These are phyloP conservation scores for Ampelomyces quisqualis DNA, from an alignment of 2,329 filamentous ascomycete species.

Conservation along the genomic window DNA sequence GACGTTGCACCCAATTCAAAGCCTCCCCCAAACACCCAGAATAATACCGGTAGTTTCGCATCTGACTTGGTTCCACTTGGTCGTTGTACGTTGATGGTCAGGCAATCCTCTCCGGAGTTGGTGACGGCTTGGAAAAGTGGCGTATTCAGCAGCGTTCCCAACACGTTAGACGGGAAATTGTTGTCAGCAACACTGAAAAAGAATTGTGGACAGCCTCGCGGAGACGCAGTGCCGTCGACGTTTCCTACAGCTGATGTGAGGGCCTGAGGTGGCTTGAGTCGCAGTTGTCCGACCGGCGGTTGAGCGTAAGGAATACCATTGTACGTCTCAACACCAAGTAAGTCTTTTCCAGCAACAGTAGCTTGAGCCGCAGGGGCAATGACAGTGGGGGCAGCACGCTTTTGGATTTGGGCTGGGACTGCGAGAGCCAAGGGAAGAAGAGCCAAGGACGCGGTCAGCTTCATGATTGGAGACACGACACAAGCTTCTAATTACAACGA, in stretches of 20 bases:
- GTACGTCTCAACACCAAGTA: constrained; percentile 63
- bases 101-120: constrained; percentile 47
- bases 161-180: constrained; percentile 39
- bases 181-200: constrained; percentile 54
- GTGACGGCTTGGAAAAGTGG: constrained; percentile 43
- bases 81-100: constrained; percentile 48
- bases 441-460: constrained; percentile 21
- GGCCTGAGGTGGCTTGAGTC: constrained; percentile 67
- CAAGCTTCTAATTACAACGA: not conserved
- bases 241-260: constrained; percentile 60
- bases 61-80: constrained; percentile 41
- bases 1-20: constrained; percentile 43
- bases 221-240: constrained; percentile 59
- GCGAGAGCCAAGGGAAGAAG: constrained; percentile 34
- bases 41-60: constrained; percentile 50
- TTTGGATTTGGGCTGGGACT: constrained; percentile 45
- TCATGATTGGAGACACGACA: constrained; percentile 27
- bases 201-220: constrained; percentile 72
- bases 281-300: constrained; percentile 64
- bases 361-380: constrained; percentile 54
- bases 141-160: constrained; percentile 43
- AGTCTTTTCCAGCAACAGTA: constrained; percentile 55
- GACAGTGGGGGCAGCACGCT: constrained; percentile 55
- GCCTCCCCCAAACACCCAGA: constrained; percentile 52
- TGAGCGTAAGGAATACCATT: constrained; percentile 75